Percentiles rank a stretch among this genome's conserved stretches.
phyloP scores from a whole-genome alignment of 176 grass and related monocot genomes.

The Guadua angustifolia region DNA sequence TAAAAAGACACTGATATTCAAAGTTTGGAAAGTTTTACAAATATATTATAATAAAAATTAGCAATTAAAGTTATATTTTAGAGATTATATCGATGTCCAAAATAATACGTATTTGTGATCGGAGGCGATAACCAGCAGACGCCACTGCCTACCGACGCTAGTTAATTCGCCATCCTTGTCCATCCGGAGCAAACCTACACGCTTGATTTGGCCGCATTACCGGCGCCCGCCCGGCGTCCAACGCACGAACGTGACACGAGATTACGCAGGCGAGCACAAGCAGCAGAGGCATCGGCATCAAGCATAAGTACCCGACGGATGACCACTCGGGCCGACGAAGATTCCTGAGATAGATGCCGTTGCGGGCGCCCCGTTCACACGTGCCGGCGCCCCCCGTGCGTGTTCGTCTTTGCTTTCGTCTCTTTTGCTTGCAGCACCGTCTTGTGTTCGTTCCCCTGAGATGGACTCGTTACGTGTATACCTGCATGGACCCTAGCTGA shows the following conservation, averaged over 20 bases:
- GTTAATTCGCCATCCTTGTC: constrained; percentile 28
- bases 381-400: background rate
- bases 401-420: constrained; percentile 1
- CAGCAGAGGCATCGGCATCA: constrained; percentile 2
- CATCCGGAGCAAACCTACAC: background rate
- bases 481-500: background rate
- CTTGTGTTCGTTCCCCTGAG: background rate
- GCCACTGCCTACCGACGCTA: background rate
- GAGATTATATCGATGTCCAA: too few species aligned
- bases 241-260: constrained; percentile 14
- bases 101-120: too few species aligned
- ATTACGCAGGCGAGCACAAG: background rate
- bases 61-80: too few species aligned
- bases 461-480: background rate
- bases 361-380: constrained; percentile 35
- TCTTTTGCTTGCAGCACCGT: background rate
- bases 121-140: background rate
- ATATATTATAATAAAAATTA: too few species aligned
- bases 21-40: too few species aligned
- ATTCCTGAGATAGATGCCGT: constrained; percentile 38
- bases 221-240: too few species aligned
- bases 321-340: background rate
- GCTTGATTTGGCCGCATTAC: constrained; percentile 9
- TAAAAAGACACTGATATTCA: too few species aligned
- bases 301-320: background rate